Conservation (phyloP, 129 eudicot genomes). For the Logfia minima region DNA sequence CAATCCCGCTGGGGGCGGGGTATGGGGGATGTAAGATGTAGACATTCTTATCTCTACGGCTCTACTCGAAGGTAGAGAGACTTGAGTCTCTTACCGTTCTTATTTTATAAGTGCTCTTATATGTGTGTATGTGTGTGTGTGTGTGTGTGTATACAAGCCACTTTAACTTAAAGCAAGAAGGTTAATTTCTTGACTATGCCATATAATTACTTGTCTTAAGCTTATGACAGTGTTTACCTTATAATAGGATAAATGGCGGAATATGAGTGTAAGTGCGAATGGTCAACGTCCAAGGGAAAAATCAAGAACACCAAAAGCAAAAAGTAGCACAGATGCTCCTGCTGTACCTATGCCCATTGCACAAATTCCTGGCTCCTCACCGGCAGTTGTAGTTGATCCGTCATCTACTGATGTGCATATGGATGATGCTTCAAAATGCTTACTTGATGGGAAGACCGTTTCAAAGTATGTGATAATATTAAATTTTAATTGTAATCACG, state of each 20-base stretch:
- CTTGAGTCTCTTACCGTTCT: too few relatives aligned
- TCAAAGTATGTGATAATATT: constrained; percentile 45
- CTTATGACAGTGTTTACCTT: neutral
- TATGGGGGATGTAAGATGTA: too few relatives aligned
- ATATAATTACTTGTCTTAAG: neutral
- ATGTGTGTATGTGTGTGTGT: too few relatives aligned
- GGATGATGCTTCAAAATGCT: constrained; percentile 57
- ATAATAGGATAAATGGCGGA: constrained; percentile 84
- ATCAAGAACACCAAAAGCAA: constrained; percentile 58
- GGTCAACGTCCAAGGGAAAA: constrained; percentile 79
- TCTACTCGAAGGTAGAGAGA: too few relatives aligned
- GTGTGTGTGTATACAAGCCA: neutral
- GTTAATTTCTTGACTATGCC: neutral
- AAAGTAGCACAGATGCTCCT: constrained; percentile 49
- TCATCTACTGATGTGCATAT: constrained; percentile 41
- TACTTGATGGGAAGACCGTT: constrained; percentile 55
- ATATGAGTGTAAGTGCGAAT: constrained; percentile 70
- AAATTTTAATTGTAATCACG: neutral
- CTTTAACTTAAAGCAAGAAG: neutral
- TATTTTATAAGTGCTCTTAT: too few relatives aligned
- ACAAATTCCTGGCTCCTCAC: constrained; percentile 38
- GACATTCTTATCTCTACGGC: too few relatives aligned
- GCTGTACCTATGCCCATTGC: constrained; percentile 40
- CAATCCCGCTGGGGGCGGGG: too few relatives aligned
- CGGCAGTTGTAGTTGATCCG: constrained; percentile 41